Conservation (phyloP, 306 rosid species). For the Quercus berberidifolia region DNA sequence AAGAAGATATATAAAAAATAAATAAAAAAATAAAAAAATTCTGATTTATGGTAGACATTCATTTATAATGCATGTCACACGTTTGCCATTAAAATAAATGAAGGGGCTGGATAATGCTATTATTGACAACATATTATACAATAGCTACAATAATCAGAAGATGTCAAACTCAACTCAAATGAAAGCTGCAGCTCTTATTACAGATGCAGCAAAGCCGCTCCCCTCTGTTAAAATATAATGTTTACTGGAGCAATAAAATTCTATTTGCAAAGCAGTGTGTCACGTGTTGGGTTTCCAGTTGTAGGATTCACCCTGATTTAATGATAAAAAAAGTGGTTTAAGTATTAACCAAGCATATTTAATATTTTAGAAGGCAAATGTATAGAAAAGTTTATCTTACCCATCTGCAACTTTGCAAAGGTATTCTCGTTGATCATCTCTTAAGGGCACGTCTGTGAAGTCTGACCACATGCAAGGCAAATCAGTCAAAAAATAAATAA, state of each 20-base stretch:
- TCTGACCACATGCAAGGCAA: slow-evolving; percentile 40
- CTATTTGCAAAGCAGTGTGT: slow-evolving; percentile 79
- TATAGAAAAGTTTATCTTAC: slow-evolving; percentile 29
- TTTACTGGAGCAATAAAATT: slow-evolving; percentile 21
- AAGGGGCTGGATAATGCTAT: not conserved
- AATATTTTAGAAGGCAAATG: not conserved
- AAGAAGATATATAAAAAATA: not conserved
- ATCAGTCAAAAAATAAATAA: slow-evolving; percentile 11
- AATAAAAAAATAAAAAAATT: not conserved
- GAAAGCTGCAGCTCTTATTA: slow-evolving; percentile 23
- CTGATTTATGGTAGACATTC: not conserved
- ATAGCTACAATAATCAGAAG: not conserved
- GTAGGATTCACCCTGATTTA: slow-evolving; percentile 69
- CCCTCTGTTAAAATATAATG: slow-evolving; percentile 13
- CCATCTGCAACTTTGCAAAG: slow-evolving; percentile 92
- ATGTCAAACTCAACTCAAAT: slow-evolving; percentile 15
- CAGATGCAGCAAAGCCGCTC: slow-evolving; percentile 13
- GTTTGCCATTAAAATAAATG: not conserved
- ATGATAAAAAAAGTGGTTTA: slow-evolving; percentile 19
- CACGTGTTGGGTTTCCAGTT: slow-evolving; percentile 89
- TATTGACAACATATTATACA: not conserved
- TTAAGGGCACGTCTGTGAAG: slow-evolving; percentile 90
- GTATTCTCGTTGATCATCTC: slow-evolving; percentile 90
- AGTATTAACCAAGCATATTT: slow-evolving; percentile 12
- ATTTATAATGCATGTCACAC: not conserved